Base-by-base conservation (phyloP, 441 rosid species). In the Croton laevigatus region DNA sequence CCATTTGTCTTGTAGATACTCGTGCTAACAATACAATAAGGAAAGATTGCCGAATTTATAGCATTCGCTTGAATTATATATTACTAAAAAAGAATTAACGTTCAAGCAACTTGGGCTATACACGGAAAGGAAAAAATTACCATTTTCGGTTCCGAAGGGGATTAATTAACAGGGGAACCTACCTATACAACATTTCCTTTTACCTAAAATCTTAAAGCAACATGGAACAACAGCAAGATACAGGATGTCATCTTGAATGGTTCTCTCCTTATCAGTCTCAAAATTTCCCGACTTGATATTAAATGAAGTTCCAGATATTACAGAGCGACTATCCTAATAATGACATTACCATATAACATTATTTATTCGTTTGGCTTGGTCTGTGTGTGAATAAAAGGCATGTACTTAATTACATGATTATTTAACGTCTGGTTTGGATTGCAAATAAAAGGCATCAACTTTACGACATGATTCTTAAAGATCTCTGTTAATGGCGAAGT, bases 281-380 rank as follows among this genome's bases (percentile, higher is more conserved):
- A 17, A 1, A 38, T 59, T 51, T 14, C 23, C 52, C 44, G 7
- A 46, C 44, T 17, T 17, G 61, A 42, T 52, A 36, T 32, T 64
- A 53, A 73, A 44, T 68, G 72, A 62, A 57, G 32, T 49, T 44
- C 51, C 2, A 37, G 54, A 66, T 73, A 62, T 3, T 20, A 11
- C 32, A 2, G 42, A 27, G 45, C 22, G 32, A 36, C 22, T 36
- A 51, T 48, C 57, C 48, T 48, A 48, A 13, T 34, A 11, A 49
- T 73, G 37, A 49, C 6, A 51, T 13, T 60, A 68, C 23, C 53
- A 16, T 19, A 5, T 10, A 37, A 8, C 57, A 44, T 69, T 34
- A 34, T 19, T 68, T 60, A 37, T 27, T 27, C 45, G 57, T 20
- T 13, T 6, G 51, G 46, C 23, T 20, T 14, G 54, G 37, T 16